Evolutionary conservation across 345 rosid genomes (phyloP).

Genomic region (Hypericum androsaemum): DNA sequence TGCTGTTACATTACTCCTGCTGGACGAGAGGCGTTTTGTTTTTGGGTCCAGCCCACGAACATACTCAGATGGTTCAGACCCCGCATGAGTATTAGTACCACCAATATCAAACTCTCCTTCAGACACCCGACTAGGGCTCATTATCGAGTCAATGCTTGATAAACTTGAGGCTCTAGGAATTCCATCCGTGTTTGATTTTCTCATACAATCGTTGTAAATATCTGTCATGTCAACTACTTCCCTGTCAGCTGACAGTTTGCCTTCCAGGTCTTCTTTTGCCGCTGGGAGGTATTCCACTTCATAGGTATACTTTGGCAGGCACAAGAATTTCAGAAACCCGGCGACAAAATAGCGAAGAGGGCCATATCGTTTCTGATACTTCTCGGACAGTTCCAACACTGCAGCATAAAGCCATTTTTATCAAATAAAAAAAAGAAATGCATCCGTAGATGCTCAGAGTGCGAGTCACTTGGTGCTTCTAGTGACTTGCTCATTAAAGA

Average conservation of each 20-base stretch:
- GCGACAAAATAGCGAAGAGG: constrained; percentile 95
- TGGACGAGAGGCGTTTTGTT: constrained; percentile 70
- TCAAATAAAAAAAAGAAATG: constrained; percentile 17
- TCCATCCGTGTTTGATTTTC: constrained; percentile 69
- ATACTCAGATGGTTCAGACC: constrained; percentile 87
- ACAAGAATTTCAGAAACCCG: constrained; percentile 86
- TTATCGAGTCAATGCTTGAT: constrained; percentile 90
- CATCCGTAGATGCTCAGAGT: constrained; percentile 1
- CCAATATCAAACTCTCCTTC: constrained; percentile 71
- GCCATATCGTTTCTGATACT: constrained; percentile 88
- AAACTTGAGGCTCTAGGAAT: constrained; percentile 95
- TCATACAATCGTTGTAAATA: constrained; percentile 72
- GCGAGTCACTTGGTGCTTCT: too few species aligned
- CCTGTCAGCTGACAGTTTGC: constrained; percentile 31
- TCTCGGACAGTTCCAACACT: constrained; percentile 95
- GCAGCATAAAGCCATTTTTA: constrained; percentile 10
- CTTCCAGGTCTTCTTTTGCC: constrained; percentile 56
- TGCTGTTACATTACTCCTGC: constrained; percentile 56
- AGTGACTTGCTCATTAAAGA: too few species aligned
- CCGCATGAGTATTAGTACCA: constrained; percentile 63
- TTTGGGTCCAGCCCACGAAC: constrained; percentile 92
- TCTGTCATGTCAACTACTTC: constrained; percentile 69
- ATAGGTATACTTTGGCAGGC: constrained; percentile 89
- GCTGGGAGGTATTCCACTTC: constrained; percentile 96
- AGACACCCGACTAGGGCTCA: constrained; percentile 72